Evolutionary conservation across 2,329 filamentous ascomycete genomes (phyloP), one percentile per base, ranked within the genome.

Genomic region (Talaromyces sp.): DNA sequence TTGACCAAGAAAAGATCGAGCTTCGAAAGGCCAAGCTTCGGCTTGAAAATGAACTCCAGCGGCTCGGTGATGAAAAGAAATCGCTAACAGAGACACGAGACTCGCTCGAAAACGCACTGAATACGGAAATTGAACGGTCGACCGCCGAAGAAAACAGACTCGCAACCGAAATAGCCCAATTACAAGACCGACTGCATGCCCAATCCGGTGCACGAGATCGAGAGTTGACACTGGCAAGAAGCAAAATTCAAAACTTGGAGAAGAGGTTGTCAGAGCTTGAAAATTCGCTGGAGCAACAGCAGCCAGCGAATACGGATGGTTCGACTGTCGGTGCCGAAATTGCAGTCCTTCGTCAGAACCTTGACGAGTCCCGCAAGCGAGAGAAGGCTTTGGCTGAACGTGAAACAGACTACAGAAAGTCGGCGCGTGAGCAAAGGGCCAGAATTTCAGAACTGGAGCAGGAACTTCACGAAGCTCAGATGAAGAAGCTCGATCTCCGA

Each of bases 1-100:
- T 89, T 53, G 88, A 91, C 66, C 84, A 87, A 63, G 89, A 91
- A 69, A 86, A 88, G 65, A 76, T 88, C 53, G 87, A 91, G 59
- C 78, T 91, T 27, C 85, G 87, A 19, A 85, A 86, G 30, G 77
- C 84, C n/a, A 89, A 88, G 70, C 77, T 86, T 64, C 88, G 86
- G 68, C 80, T 90, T 19, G 88, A 91, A 65, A 82, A 79, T 63
- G 88, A 91, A 68, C 78, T 89, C 17, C 84, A 85, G 49, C 81
- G 86, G 13, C 76, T 90, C 17, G 84, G 80, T 57, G 85, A 89
- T 9, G 88, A 91, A 70, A 88, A 86, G 67, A 81, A 79, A 60
- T 71, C 78, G 1, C 75, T 90, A 42, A 63, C 78, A 13, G 82
- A 86, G 61, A 82, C 87, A 63, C 85, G 84, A 33, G 77, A 83